Evolutionary conservation across 2,329 filamentous ascomycete genomes (phyloP), one percentile per base, ranked within the genome.

Genomic region (Coniochaeta sp.): DNA sequence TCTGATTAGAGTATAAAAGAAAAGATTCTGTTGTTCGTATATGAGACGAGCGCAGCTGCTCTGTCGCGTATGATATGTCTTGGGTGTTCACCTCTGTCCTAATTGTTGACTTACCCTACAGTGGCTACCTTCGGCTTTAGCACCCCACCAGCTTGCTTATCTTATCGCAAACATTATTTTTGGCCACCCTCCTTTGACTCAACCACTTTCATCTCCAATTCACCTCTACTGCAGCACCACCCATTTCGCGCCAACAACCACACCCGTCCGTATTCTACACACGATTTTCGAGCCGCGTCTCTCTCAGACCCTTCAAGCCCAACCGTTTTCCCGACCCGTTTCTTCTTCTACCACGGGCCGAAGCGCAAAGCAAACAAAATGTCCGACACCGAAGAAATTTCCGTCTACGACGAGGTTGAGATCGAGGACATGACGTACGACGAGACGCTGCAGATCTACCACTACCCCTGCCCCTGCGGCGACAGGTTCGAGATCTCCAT

Each of bases 401-500:
- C 86, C 60, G 89, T 96, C 67, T 97, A 96, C 76, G 92, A 97
- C 65, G 92, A 96, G 71, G 92, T 97, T 70, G 92, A 97, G 69
- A 96, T 97, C 74, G 92, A 97, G 70, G 94, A 99, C 71, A 95
- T 96, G 91, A 94, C 88, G 63, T 96, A 82, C 68, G 91, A 96
- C 69, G 74, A 83, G 46, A 77, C 78, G 4, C 79, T 91, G 35
- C 86, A 96, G 68, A 86, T 96, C 61, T 99, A 96, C 74, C 87
- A 92, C 72, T 96, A 95, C 68, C 94, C 94, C 13, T 99, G 94
- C 68, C 94, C 94, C 1, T 99, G 94, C 71, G 94, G 94, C 74
- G 94, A 99, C 73, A 83, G 89, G 54, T 99, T 99, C 73, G 89
- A 96, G 73, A 96, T 94, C 64, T 81, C 81, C 18, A 82, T 97